These are phyloP conservation scores for Penicillium freii DNA, from an alignment of 2,329 filamentous ascomycete species.

Conservation along the genomic window DNA sequence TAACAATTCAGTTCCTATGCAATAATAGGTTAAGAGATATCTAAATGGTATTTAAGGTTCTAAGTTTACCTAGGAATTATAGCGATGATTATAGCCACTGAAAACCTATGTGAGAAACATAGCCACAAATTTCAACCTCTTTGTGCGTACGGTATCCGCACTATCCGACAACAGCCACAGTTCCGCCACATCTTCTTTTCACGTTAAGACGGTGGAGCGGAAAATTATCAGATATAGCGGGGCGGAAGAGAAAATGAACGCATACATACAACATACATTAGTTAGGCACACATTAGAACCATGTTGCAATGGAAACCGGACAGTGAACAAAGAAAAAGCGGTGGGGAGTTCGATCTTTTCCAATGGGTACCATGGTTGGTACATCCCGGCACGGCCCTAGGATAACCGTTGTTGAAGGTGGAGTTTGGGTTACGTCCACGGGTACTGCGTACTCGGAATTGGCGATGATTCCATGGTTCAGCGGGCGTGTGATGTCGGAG, in stretches of 20 bases:
- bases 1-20: not conserved
- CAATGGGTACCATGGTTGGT: slow-evolving; percentile 21
- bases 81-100: not conserved
- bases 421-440: slow-evolving; percentile 14
- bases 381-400: slow-evolving; percentile 22
- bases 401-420: slow-evolving; percentile 24
- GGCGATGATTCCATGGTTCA: slow-evolving; percentile 21
- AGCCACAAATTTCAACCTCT: slow-evolving; percentile 2
- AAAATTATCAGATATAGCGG: slow-evolving; percentile 18
- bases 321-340: not conserved
- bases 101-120: not conserved
- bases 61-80: not conserved
- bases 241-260: slow-evolving; percentile 9
- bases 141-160: slow-evolving; percentile 22
- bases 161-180: slow-evolving; percentile 19
- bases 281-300: not conserved
- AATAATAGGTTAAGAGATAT: not conserved
- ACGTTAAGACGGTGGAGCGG: slow-evolving; percentile 17
- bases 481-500: slow-evolving; percentile 6
- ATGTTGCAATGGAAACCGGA: not conserved
- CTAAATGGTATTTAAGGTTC: not conserved
- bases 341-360: slow-evolving; percentile 3
- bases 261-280: not conserved
- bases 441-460: not conserved
- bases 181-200: slow-evolving; percentile 13